Conservation (phyloP, 495 filamentous ascomycete genomes). For the Aspergillus nidulans region DNA sequence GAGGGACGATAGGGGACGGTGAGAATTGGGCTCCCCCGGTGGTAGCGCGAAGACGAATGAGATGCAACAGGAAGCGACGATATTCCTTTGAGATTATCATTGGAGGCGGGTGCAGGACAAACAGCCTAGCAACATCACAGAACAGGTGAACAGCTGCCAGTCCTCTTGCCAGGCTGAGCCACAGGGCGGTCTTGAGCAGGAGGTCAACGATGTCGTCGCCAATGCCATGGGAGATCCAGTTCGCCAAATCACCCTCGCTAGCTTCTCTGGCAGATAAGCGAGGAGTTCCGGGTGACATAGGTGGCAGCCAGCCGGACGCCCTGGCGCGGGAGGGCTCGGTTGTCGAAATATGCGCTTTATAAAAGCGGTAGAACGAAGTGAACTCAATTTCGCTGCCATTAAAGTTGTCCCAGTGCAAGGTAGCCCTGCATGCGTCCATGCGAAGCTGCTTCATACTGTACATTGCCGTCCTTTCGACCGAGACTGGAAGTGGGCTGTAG, state of each 20-base stretch:
- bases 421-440: conserved; percentile 22
- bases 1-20: conserved; percentile 3
- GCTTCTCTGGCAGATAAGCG: conserved; percentile 6
- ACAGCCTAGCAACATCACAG: conserved; percentile 20
- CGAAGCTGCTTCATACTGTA: conserved; percentile 21
- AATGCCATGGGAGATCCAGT: conserved; percentile 9
- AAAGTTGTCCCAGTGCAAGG: conserved; percentile 43
- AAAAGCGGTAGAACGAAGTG: conserved; percentile 49
- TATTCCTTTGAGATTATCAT: not conserved
- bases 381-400: conserved; percentile 56
- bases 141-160: conserved; percentile 27
- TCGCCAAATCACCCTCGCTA: conserved; percentile 7
- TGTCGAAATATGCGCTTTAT: conserved; percentile 24
- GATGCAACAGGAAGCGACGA: conserved; percentile 14
- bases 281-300: conserved; percentile 5
- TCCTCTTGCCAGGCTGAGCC: conserved; percentile 26
- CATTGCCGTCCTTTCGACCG: conserved; percentile 7
- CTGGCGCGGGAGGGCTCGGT: conserved; percentile 16
- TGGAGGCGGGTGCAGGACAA: conserved; percentile 9
- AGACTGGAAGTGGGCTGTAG: conserved; percentile 12
- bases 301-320: conserved; percentile 19
- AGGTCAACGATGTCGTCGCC: conserved; percentile 7
- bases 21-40: conserved; percentile 4
- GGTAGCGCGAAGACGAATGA: conserved; percentile 16
- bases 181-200: conserved; percentile 21